These are phyloP conservation scores for Ogataea paradorogensis DNA, from an alignment of 805 yeast genomes.

Conservation along the genomic window DNA sequence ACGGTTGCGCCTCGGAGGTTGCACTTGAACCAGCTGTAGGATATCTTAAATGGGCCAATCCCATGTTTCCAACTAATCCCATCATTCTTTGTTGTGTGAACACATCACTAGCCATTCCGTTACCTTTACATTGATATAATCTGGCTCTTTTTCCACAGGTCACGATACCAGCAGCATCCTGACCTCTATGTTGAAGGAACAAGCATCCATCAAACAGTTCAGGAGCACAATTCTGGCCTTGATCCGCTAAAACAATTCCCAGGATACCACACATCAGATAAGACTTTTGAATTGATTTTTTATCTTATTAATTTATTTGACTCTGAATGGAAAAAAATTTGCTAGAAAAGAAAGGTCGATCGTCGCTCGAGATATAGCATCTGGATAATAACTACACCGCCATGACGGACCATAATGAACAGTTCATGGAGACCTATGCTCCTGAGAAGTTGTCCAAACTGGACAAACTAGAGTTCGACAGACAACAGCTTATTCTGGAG, in stretches of 20 bases:
- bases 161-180: slow-evolving; percentile 98
- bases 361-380: slow-evolving; percentile 5
- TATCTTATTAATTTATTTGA: slow-evolving; percentile 3
- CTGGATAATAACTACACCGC: background rate
- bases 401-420: slow-evolving; percentile 20
- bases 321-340: slow-evolving; percentile 2
- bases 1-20: slow-evolving; percentile 97
- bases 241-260: slow-evolving; percentile 82
- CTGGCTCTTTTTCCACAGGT: slow-evolving; percentile 94
- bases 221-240: slow-evolving; percentile 70
- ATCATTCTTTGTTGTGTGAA: slow-evolving; percentile 79
- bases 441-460: slow-evolving; percentile 3
- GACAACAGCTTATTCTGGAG: slow-evolving; percentile 27
- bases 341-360: slow-evolving; percentile 8
- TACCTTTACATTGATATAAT: slow-evolving; percentile 95
- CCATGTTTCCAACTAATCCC: slow-evolving; percentile 89
- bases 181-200: slow-evolving; percentile 95
- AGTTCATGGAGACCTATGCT: slow-evolving; percentile 25
- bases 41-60: slow-evolving; percentile 89
- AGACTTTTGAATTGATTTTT: background rate
- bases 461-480: slow-evolving; percentile 27
- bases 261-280: slow-evolving; percentile 89
- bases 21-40: slow-evolving; percentile 98
- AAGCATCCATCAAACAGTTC: slow-evolving; percentile 90
- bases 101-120: slow-evolving; percentile 98